phyloP scores from a whole-genome alignment of 2,329 filamentous ascomycete genomes.

The Trichoderma sp. region DNA sequence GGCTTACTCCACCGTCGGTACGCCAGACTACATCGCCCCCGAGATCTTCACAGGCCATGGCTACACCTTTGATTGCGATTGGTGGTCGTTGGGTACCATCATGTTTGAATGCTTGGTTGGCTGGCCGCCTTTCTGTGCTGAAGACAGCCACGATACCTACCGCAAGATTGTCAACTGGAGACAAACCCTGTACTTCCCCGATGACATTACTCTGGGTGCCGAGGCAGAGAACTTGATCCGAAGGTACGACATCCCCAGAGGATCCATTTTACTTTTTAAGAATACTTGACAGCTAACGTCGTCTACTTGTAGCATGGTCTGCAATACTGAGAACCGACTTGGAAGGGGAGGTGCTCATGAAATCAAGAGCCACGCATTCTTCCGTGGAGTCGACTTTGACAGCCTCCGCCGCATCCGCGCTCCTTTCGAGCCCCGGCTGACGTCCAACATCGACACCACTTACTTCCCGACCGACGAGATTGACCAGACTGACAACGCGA shows the following conservation, averaged over 20 bases:
- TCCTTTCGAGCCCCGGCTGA: conserved; percentile 91
- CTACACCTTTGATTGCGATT: conserved; percentile 96
- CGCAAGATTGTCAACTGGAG: conserved; percentile 99
- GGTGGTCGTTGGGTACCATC: conserved; percentile 98
- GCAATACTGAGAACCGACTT: conserved; percentile 87
- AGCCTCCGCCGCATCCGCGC: conserved; percentile 88
- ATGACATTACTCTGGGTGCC: conserved; percentile 82
- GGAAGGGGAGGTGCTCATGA: conserved; percentile 83
- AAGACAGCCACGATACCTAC: conserved; percentile 96
- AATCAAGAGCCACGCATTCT: conserved; percentile 93
- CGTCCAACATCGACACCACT: conserved; percentile 90
- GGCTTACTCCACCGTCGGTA: conserved; percentile 97
- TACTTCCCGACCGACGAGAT: conserved; percentile 99
- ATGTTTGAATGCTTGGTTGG: conserved; percentile 99
- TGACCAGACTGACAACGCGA: conserved; percentile 91
- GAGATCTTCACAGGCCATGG: conserved; percentile 97
- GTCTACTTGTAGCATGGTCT: conserved; percentile 68
- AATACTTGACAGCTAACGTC: background rate
- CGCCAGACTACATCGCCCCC: conserved; percentile 96
- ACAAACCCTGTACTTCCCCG: conserved; percentile 91
- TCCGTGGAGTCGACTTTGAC: conserved; percentile 94
- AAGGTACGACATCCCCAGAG: conserved; percentile 56
- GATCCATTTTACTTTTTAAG: background rate
- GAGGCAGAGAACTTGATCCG: conserved; percentile 91
- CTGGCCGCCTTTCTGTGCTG: conserved; percentile 98